Percentiles rank a stretch among this genome's conserved stretches.
Evolutionary conservation across 169 alveolate genomes (phyloP).

Genomic region (Eimeria falciformis): DNA sequence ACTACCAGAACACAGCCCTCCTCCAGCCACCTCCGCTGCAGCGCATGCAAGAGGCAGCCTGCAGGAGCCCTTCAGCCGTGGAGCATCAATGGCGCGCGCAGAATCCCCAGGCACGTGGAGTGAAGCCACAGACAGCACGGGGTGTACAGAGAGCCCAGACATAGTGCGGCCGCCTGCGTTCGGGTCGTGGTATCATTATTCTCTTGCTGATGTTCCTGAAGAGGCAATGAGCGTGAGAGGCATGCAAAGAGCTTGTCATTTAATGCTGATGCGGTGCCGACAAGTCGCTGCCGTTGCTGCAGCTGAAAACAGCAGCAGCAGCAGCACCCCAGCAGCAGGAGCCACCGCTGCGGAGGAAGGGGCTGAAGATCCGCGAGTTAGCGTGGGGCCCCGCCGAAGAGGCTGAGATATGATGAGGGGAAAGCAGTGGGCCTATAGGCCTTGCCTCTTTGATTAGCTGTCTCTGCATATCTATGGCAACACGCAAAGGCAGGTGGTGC

Average conservation of each 20-base stretch:
- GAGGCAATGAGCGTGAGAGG: conserved; percentile 50
- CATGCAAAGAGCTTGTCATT: conserved; percentile 37
- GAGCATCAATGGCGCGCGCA: conserved; percentile 6
- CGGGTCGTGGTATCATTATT: conserved; percentile 32
- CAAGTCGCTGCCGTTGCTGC: conserved; percentile 8
- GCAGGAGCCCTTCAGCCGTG: not conserved
- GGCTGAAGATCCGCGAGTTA: conserved; percentile 59
- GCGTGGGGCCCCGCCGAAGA: conserved; percentile 56
- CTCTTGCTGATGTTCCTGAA: conserved; percentile 39
- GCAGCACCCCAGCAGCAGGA: conserved; percentile 26
- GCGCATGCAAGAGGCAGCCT: not conserved
- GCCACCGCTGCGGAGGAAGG: not conserved
- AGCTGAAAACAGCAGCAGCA: not conserved
- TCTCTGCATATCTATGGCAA: too few relatives aligned
- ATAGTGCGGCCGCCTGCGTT: conserved; percentile 42
- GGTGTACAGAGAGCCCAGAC: conserved; percentile 53
- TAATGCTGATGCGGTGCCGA: conserved; percentile 27
- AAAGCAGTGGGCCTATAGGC: too few relatives aligned
- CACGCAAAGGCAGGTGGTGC: too few relatives aligned
- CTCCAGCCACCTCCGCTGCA: too few relatives aligned
- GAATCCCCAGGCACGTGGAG: conserved; percentile 63
- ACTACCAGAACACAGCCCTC: too few relatives aligned
- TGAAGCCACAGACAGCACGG: conserved; percentile 63
- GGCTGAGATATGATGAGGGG: not conserved
- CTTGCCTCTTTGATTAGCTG: too few relatives aligned